A percentile compares a stretch with the other conserved stretches of the same genome.
These are phyloP conservation scores for Neoascochyta sp. DNA, from an alignment of 2,329 filamentous ascomycete genomes.

Conservation along the genomic window DNA sequence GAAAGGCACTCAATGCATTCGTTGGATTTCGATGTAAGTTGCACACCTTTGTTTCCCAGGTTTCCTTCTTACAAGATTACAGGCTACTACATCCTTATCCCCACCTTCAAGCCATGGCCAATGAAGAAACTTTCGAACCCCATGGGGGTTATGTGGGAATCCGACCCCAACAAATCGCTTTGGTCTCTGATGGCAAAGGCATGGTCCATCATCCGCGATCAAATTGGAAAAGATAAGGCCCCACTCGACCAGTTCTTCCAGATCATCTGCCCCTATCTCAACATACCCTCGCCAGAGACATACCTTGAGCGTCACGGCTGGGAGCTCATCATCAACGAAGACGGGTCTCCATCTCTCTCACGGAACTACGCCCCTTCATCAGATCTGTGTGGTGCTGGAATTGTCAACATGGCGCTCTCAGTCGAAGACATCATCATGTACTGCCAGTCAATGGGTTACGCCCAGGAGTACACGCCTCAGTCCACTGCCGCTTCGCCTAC, in stretches of 20 bases:
- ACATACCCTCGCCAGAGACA: constrained; percentile 43
- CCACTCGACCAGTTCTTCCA: constrained; percentile 49
- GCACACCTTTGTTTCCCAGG: not conserved
- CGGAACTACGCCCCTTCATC: constrained; percentile 12
- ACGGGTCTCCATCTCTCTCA: constrained; percentile 15
- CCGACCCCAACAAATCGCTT: constrained; percentile 50
- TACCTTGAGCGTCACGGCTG: constrained; percentile 51
- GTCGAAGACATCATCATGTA: constrained; percentile 34
- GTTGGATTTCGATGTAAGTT: constrained; percentile 37
- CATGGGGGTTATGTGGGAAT: constrained; percentile 49
- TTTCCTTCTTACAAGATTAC: constrained; percentile 25
- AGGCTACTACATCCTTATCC: constrained; percentile 48
- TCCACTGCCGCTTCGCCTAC: constrained; percentile 10
- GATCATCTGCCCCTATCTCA: constrained; percentile 47
- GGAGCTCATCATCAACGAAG: constrained; percentile 36
- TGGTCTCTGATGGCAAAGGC: constrained; percentile 55
- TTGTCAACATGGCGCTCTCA: constrained; percentile 26
- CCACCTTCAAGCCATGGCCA: constrained; percentile 43
- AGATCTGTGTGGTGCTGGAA: constrained; percentile 10
- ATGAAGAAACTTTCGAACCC: constrained; percentile 54
- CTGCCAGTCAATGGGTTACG: constrained; percentile 26
- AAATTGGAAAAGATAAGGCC: constrained; percentile 46
- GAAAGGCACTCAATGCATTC: constrained; percentile 36
- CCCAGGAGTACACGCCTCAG: constrained; percentile 10
- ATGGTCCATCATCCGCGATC: constrained; percentile 54